phyloP scores from a whole-genome alignment of 176 grass and related monocot genomes.

The Sorghum bicolor region Sorghum_bicolor_NCBIv3 NC_012875.2:57512501-57513000 shows the following conservation, averaged over 20 bases:
- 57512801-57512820: neutral
- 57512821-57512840: neutral
- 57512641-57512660: neutral
- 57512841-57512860: neutral
- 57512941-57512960: neutral
- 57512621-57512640: neutral
- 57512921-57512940: neutral
- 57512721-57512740: neutral
- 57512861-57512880: constrained; percentile 3
- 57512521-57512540: neutral
- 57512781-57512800: constrained; percentile 10
- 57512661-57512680: neutral
- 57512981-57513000: neutral
- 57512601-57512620: neutral
- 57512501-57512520: constrained; percentile 20
- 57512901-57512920: constrained; percentile 2
- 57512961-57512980: constrained; percentile 10
- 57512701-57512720: neutral
- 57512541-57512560: neutral
- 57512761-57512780: neutral
- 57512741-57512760: neutral
- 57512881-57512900: constrained; percentile 1
- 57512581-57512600: neutral
- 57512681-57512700: neutral
- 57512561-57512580: neutral